Base-by-base conservation (phyloP, 2,329 filamentous ascomycete genomes). In the Xylariaceae sp. region DNA sequence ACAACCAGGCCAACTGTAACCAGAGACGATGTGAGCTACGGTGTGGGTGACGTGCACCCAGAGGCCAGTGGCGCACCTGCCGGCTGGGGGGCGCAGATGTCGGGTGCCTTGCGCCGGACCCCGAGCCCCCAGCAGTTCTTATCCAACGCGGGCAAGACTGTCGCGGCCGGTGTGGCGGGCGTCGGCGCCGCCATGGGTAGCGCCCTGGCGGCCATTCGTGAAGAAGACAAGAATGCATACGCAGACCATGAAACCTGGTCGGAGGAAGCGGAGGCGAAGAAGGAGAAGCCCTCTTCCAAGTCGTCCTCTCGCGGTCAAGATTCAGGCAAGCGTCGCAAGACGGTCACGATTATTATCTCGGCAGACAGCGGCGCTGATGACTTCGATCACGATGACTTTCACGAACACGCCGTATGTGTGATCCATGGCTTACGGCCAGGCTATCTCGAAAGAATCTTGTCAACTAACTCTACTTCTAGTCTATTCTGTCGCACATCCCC, bases 211-310 rank as follows among this genome's bases (percentile, higher is more conserved):
- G 86, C 89, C 14, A 94, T 95, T 59, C 82, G 88, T 50, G 89
- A 96, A 68, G 91, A 95, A 66, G 89, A 92, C 66, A 86, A 84
- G 66, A 81, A 83, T 56, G 87, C 87, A 47, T 94, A 88, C 68
- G 86, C 84, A 58, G 93, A 97, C 69, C 90, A 94, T 71, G 88
- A 90, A 67, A 85, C 90, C 47, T 97, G 93, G 93, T 91, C 88
- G 13, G 91, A 97, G 69, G 92, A 97, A 73, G 89, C 87, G 18
- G 87, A 89, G 62, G 80, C 87, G 45, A 83, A 87, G 65, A 75
- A 75, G 60, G 74, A 78, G 49, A 75, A 74, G 48, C 60, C 66
- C 53, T 51, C 69, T 34, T 59, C 73, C 34, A 50, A 54, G 55
- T 47, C 69, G 41, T 60, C 74, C 36, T 42, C 57, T 53, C 69